These are phyloP conservation scores for Amanita inopinata DNA, from an alignment of 768 basidiomycete species.

Conservation along the genomic window DNA sequence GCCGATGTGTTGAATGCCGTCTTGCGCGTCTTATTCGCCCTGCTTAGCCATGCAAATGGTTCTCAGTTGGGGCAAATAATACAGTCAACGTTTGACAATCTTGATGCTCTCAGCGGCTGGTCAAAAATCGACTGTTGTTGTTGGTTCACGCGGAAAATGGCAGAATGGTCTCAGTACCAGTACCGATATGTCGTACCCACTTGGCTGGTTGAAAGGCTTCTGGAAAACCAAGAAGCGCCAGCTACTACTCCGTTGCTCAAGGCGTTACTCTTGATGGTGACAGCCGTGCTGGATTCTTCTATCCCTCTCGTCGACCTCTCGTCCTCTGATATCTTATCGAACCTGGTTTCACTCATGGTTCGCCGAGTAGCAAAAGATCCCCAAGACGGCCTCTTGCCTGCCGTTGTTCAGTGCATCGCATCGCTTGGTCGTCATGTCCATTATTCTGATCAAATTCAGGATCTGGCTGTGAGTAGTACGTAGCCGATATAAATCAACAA, in stretches of 20 bases:
- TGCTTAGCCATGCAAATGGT: slow-evolving; percentile 71
- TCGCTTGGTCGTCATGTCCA: slow-evolving; percentile 88
- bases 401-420: slow-evolving; percentile 66
- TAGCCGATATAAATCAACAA: slow-evolving; percentile 2
- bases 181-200: slow-evolving; percentile 89
- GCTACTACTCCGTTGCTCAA: slow-evolving; percentile 40
- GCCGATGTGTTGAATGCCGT: slow-evolving; percentile 68
- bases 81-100: slow-evolving; percentile 59
- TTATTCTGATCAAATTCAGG: slow-evolving; percentile 94
- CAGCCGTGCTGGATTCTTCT: slow-evolving; percentile 72
- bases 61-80: slow-evolving; percentile 64
- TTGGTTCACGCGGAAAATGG: slow-evolving; percentile 70
- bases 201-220: slow-evolving; percentile 68
- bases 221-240: slow-evolving; percentile 47
- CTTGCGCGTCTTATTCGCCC: slow-evolving; percentile 58
- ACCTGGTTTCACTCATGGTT: slow-evolving; percentile 63
- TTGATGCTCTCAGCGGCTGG: slow-evolving; percentile 62
- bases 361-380: slow-evolving; percentile 55
- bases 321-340: slow-evolving; percentile 81
- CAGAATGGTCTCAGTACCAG: slow-evolving; percentile 89
- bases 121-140: slow-evolving; percentile 57
- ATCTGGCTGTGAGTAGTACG: slow-evolving; percentile 49
- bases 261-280: slow-evolving; percentile 69
- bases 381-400: slow-evolving; percentile 54
- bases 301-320: slow-evolving; percentile 83